Conservation (phyloP, 73 alveolate species). For the Stentor coeruleus region DNA sequence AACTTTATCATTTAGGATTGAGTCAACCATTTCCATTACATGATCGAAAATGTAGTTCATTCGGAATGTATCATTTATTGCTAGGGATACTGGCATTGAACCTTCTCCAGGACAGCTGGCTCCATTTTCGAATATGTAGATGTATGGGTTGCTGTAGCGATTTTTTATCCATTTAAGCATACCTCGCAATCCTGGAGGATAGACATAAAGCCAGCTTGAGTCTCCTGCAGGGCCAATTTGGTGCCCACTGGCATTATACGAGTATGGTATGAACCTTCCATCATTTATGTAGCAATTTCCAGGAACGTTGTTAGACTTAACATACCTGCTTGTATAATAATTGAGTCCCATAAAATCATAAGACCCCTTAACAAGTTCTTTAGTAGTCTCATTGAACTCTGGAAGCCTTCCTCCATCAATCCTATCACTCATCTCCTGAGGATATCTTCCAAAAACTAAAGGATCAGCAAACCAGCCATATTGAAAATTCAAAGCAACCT, state of each 20-base stretch:
- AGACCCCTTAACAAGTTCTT: not conserved
- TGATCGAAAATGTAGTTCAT: no score
- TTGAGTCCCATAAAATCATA: constrained; percentile 15
- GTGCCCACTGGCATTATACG: not conserved
- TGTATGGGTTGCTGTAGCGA: not conserved
- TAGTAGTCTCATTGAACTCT: no score
- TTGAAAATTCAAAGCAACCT: not conserved
- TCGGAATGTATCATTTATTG: no score
- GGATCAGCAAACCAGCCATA: constrained; percentile 51
- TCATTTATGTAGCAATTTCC: not conserved
- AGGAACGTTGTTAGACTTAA: not conserved
- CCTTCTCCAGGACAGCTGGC: no score
- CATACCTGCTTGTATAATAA: constrained; percentile 7
- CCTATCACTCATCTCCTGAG: no score
- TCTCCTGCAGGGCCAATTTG: not conserved
- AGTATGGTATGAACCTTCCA: not conserved
- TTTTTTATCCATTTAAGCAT: not conserved
- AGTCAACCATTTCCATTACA: no score
- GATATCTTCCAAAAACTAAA: no score
- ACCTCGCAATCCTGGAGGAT: not conserved
- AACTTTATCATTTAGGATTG: no score
- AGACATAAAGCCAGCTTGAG: not conserved
- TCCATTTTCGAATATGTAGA: constrained; percentile 11
- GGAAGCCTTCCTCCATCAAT: no score
- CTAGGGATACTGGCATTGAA: no score